Conservation (phyloP, 2,329 filamentous ascomycete genomes). For the Massarina eburnea region DNA sequence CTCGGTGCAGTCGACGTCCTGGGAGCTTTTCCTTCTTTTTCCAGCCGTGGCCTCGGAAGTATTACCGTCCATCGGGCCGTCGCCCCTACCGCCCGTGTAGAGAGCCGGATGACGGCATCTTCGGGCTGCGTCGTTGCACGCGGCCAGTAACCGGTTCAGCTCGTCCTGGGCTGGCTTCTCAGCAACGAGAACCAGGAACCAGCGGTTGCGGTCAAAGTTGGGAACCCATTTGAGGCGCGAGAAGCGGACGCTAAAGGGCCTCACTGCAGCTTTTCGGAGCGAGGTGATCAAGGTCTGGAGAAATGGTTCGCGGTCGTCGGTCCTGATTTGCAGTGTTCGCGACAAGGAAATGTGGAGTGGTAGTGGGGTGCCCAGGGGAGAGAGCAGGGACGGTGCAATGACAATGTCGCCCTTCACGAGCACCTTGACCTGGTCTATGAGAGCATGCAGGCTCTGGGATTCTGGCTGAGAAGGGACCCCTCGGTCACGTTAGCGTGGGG, state of each 20-base stretch:
- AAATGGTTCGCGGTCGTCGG: conserved; percentile 71
- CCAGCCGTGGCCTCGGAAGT: conserved; percentile 9
- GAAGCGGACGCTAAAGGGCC: conserved; percentile 55
- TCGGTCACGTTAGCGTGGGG: conserved; percentile 37
- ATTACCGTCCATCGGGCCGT: conserved; percentile 29
- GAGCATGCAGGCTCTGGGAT: conserved; percentile 25
- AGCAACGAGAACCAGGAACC: conserved; percentile 79
- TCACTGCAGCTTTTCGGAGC: conserved; percentile 45
- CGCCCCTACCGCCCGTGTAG: conserved; percentile 55
- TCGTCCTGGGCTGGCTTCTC: conserved; percentile 36
- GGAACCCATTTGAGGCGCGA: conserved; percentile 62
- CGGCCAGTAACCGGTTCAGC: conserved; percentile 57
- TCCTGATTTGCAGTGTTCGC: conserved; percentile 72
- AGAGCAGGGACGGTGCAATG: conserved; percentile 71
- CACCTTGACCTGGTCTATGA: conserved; percentile 32
- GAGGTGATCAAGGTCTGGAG: conserved; percentile 56
- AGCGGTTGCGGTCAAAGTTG: conserved; percentile 69
- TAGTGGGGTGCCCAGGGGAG: conserved; percentile 73
- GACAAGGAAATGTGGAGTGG: conserved; percentile 93
- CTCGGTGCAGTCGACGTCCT: conserved; percentile 47
- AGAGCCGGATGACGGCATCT: conserved; percentile 68
- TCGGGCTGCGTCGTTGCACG: conserved; percentile 66
- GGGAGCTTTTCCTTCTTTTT: conserved; percentile 17
- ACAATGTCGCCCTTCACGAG: conserved; percentile 26
- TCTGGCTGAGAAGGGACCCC: conserved; percentile 42